phyloP scores from a whole-genome alignment of 345 rosid species.

The Arabidopsis suecica region DNA sequence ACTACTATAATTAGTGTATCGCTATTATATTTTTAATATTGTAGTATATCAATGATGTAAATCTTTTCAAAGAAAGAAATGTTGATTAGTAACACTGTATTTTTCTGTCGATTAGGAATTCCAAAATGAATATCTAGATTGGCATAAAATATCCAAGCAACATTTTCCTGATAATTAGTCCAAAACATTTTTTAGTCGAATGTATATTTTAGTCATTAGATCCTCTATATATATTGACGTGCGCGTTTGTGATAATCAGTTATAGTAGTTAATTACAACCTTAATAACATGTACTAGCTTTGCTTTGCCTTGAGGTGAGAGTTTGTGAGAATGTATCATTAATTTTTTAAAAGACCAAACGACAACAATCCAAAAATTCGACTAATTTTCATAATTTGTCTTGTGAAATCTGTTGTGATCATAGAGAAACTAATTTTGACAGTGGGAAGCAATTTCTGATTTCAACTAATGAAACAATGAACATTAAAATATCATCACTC shows the following conservation, averaged over 20 bases:
- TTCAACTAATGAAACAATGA: conserved; percentile 15
- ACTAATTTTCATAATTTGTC: not conserved
- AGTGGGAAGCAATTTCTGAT: not conserved
- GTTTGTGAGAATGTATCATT: conserved; percentile 9
- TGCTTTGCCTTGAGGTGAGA: conserved; percentile 1
- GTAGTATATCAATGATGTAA: too few species aligned
- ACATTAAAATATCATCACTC: conserved; percentile 11
- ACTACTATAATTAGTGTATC: too few species aligned
- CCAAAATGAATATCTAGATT: too few species aligned
- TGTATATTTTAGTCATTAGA: too few species aligned
- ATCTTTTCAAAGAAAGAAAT: not conserved
- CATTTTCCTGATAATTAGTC: too few species aligned
- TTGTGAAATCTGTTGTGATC: conserved; percentile 5
- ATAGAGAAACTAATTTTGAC: conserved; percentile 17
- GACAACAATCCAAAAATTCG: not conserved
- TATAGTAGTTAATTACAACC: not conserved
- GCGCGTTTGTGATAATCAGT: not conserved
- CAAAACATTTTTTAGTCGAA: too few species aligned
- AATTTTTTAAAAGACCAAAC: not conserved
- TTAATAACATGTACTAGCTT: not conserved
- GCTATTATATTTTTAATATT: too few species aligned
- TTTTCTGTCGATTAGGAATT: too few species aligned
- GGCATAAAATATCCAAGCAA: too few species aligned
- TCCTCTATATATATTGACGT: too few species aligned
- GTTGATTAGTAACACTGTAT: not conserved